Evolutionary conservation across 208 protist species (phyloP).

Genomic region (Endotrypanum monterogeii): DNA sequence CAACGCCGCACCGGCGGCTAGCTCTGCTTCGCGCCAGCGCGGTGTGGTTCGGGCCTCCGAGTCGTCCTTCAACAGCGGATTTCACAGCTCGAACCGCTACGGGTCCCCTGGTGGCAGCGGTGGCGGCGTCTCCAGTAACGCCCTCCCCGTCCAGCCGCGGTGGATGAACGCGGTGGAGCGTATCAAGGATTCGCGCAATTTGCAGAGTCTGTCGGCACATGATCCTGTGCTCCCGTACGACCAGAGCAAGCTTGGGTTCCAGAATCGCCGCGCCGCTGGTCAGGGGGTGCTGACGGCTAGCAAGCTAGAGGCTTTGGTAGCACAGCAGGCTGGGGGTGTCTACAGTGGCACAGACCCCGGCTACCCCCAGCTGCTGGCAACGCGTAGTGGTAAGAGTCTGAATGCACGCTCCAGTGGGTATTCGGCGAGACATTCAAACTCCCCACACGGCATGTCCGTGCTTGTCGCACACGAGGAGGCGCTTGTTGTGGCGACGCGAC

Average conservation of each 20-base stretch:
- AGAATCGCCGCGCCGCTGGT: slow-evolving; percentile 37
- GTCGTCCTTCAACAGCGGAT: slow-evolving; percentile 18
- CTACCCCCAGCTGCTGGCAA: slow-evolving; percentile 8
- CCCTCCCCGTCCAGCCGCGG: slow-evolving; percentile 20
- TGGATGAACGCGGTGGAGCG: slow-evolving; percentile 67
- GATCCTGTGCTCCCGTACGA: slow-evolving; percentile 52
- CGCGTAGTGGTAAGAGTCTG: slow-evolving; percentile 14
- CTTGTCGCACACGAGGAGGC: slow-evolving; percentile 40
- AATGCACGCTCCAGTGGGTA: not conserved
- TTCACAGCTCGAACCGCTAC: slow-evolving; percentile 15
- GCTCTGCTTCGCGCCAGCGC: slow-evolving; percentile 15
- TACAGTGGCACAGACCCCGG: not conserved
- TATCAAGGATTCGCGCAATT: slow-evolving; percentile 23
- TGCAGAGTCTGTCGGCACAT: slow-evolving; percentile 16
- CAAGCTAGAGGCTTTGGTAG: slow-evolving; percentile 56
- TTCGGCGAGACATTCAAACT: not conserved
- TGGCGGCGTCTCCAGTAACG: slow-evolving; percentile 7
- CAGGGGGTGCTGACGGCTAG: slow-evolving; percentile 53
- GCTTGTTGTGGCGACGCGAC: slow-evolving; percentile 12
- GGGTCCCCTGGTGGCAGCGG: slow-evolving; percentile 9
- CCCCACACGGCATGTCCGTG: slow-evolving; percentile 5
- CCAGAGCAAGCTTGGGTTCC: slow-evolving; percentile 44
- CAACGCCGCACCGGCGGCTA: not conserved
- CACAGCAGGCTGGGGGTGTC: slow-evolving; percentile 15
- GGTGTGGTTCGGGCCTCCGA: slow-evolving; percentile 28